phyloP scores from a whole-genome alignment of 1,284 basidiomycete genomes.

The Apiotrichum brassicae region DNA sequence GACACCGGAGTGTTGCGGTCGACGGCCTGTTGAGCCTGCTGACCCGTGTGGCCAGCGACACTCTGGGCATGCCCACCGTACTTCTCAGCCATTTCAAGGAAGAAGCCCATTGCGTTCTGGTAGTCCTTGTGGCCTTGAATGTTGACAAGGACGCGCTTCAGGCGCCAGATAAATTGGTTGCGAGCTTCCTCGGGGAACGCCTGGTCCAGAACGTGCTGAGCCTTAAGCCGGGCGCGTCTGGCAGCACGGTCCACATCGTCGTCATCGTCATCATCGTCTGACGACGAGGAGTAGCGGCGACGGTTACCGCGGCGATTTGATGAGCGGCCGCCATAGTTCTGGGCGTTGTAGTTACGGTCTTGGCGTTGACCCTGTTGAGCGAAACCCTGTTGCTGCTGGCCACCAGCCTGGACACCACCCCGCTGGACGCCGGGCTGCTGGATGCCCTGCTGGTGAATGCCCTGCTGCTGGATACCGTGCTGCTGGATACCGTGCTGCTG shows the following conservation, averaged over 20 bases:
- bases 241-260: not conserved
- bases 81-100: slow-evolving; percentile 64
- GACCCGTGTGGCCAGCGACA: slow-evolving; percentile 48
- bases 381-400: slow-evolving; percentile 16
- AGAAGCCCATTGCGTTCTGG: slow-evolving; percentile 71
- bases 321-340: not conserved
- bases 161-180: slow-evolving; percentile 50
- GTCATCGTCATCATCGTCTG: not conserved
- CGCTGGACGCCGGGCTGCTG: not conserved
- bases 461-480: not conserved
- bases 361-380: slow-evolving; percentile 15
- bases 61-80: slow-evolving; percentile 64
- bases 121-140: slow-evolving; percentile 90
- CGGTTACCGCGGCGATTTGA: not conserved
- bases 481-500: slow-evolving; percentile 30
- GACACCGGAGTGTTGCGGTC: slow-evolving; percentile 46
- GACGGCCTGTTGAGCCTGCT: slow-evolving; percentile 49
- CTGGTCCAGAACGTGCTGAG: slow-evolving; percentile 53
- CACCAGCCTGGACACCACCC: no score
- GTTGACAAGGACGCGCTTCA: slow-evolving; percentile 66
- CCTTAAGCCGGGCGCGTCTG: not conserved
- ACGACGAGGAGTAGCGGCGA: not conserved
- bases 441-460: not conserved
- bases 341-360: not conserved
- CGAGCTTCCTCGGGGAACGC: slow-evolving; percentile 82